phyloP scores from a whole-genome alignment of 495 filamentous ascomycete species.

The Penicillium cataractarum region DNA sequence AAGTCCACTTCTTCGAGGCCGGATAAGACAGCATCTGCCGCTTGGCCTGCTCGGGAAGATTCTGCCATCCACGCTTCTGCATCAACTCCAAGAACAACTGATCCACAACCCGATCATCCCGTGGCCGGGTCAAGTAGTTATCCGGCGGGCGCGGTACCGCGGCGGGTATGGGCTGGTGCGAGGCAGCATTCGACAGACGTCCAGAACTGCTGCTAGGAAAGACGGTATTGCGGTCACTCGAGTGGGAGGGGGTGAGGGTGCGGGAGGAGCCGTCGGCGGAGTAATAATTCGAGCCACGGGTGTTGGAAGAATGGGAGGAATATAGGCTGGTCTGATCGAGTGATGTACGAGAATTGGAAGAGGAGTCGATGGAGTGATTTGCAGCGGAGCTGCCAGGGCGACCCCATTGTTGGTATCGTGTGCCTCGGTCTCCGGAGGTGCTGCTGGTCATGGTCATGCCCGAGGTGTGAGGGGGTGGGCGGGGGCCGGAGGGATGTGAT shows the following conservation, averaged over 20 bases:
- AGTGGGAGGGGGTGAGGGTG: conserved; percentile 52
- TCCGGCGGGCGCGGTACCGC: conserved; percentile 53
- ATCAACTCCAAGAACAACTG: conserved; percentile 90
- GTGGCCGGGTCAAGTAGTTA: conserved; percentile 66
- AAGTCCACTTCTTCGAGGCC: conserved; percentile 92
- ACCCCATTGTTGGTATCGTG: conserved; percentile 76
- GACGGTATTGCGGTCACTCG: conserved; percentile 41
- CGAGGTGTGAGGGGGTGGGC: conserved; percentile 67
- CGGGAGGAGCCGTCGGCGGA: conserved; percentile 67
- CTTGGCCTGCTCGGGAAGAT: conserved; percentile 91
- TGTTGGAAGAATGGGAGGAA: conserved; percentile 61
- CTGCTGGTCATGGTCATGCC: conserved; percentile 69
- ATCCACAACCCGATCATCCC: conserved; percentile 87
- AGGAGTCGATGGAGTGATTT: conserved; percentile 69
- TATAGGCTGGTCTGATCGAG: conserved; percentile 70
- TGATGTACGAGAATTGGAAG: conserved; percentile 70
- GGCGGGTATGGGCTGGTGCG: conserved; percentile 46
- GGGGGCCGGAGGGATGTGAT: conserved; percentile 65
- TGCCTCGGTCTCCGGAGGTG: conserved; percentile 64
- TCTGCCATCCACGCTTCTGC: conserved; percentile 97
- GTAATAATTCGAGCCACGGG: conserved; percentile 64
- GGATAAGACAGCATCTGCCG: conserved; percentile 96
- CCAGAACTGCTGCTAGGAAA: conserved; percentile 32
- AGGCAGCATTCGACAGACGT: conserved; percentile 40
- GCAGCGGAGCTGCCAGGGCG: conserved; percentile 56